phyloP scores from a whole-genome alignment of 2,329 filamentous ascomycete species.

The Ophiostoma perfectum region DNA sequence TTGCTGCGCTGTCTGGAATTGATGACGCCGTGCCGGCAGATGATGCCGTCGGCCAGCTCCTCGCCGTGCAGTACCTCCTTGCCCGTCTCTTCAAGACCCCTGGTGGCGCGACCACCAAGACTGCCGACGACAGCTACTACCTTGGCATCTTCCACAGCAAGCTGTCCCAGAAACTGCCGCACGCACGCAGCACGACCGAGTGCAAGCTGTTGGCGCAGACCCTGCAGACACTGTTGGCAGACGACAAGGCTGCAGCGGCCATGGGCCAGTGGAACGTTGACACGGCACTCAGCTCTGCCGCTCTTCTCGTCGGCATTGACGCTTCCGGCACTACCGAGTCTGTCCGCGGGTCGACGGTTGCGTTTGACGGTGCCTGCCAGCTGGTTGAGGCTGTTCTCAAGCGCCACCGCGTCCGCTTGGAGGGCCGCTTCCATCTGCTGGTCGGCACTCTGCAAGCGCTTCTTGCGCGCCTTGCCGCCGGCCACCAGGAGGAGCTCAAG shows the following conservation, averaged over 20 bases:
- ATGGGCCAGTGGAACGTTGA: conserved; percentile 58
- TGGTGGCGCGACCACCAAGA: conserved; percentile 10
- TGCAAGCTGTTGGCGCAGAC: conserved; percentile 40
- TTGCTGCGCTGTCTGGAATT: not conserved
- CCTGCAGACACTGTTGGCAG: conserved; percentile 40
- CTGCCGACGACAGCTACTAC: conserved; percentile 31
- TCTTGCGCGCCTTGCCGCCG: conserved; percentile 47
- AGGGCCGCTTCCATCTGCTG: conserved; percentile 58
- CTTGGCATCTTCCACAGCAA: conserved; percentile 41
- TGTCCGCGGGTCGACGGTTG: conserved; percentile 27
- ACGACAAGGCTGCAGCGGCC: conserved; percentile 43
- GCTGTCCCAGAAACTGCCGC: conserved; percentile 34
- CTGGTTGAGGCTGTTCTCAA: conserved; percentile 52
- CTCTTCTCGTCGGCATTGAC: conserved; percentile 31
- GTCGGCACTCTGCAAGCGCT: conserved; percentile 51
- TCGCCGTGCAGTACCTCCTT: conserved; percentile 42
- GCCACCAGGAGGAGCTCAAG: conserved; percentile 31
- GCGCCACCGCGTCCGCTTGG: conserved; percentile 55
- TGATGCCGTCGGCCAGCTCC: conserved; percentile 37
- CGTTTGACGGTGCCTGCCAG: conserved; percentile 46
- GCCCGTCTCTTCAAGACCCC: conserved; percentile 33
- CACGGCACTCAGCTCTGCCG: conserved; percentile 44
- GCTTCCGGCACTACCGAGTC: not conserved
- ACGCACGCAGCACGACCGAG: conserved; percentile 31
- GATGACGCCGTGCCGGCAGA: not conserved